Base-by-base conservation (phyloP, 345 rosid species). In the Murraya paniculata region DNA sequence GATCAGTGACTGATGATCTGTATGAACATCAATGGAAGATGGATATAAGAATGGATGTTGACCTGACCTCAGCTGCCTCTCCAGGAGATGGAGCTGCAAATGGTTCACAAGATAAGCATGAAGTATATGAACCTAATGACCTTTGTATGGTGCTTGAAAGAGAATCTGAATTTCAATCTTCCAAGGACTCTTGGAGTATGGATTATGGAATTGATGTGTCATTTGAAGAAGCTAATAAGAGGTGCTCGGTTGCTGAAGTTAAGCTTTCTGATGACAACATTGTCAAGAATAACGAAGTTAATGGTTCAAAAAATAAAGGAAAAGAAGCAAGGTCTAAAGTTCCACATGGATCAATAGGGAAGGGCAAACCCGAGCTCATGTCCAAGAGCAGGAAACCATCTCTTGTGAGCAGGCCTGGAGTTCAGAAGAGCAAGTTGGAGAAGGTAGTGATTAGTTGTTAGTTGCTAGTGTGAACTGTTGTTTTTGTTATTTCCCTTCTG, bases 381-480 rank as follows among this genome's bases (percentile, higher is more conserved):
- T 69, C 86, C 14, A 87, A 68, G 82, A 81, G 78, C 68, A 87
- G 78, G 85, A 92, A 86, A 80, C 86, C 88, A 22, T 77, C 89
- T 57, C 72, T 81, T 25, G 84, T 82, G 70, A 89, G 77, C 82
- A 88, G 93, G 83, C 79, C 94, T 16, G 50, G 81, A 70, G 84
- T 81, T 80, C 97, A 86, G 76, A 94, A 94, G 89, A 92, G 91
- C 91, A 94, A 89, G 84, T 84, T 84, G 60, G 98, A 92, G 81
- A 88, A 88, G 93, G 97, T 91, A 84, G 72, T 68, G 25, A 58
- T 9, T 36, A 33, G 33, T 59, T 19, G 50, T 19, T 58, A 36
- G 36, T 53, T 69, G 62, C 61, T 61, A 64, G 33, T 61, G 45
- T 14, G 75, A 80, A 9, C 65, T 67, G 18, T 64, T 64, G 1